These are phyloP conservation scores for Populus alba DNA, from an alignment of 345 rosid species.

Conservation along the genomic window DNA sequence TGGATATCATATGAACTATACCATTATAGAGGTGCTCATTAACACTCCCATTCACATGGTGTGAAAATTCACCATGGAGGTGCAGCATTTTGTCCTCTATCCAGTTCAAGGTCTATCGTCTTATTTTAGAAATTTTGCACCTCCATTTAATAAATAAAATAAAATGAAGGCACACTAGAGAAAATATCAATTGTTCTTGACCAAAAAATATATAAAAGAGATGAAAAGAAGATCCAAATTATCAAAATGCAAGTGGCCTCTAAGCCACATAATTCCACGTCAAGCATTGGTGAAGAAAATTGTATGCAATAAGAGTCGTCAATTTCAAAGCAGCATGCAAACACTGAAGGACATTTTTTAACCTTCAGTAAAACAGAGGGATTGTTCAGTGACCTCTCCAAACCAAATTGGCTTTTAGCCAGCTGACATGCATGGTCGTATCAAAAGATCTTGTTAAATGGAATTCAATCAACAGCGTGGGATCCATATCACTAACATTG, in stretches of 20 bases:
- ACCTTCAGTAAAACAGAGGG: not conserved
- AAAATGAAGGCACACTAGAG: not conserved
- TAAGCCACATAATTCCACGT: not conserved
- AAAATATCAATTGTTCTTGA: not conserved
- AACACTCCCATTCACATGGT: not conserved
- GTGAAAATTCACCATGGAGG: not conserved
- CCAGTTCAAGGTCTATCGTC: not conserved
- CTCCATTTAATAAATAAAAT: not conserved
- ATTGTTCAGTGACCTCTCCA: not conserved
- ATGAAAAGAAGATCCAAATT: not conserved
- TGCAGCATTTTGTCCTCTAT: not conserved
- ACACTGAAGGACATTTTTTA: not conserved
- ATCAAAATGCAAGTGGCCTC: not conserved
- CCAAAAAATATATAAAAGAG: not conserved
- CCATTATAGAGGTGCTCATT: not conserved
- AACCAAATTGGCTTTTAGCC: not conserved
- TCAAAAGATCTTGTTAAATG: not conserved
- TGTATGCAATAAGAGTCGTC: not conserved
- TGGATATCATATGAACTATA: not conserved
- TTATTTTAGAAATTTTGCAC: not conserved
- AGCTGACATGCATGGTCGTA: not conserved
- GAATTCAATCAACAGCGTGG: not conserved
- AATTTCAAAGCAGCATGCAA: not conserved
- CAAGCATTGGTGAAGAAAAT: slow-evolving; percentile 2
- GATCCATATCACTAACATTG: slow-evolving; percentile 3